Conservation (phyloP, 176 grass and related monocot species). For the Bromus sterilis region DNA sequence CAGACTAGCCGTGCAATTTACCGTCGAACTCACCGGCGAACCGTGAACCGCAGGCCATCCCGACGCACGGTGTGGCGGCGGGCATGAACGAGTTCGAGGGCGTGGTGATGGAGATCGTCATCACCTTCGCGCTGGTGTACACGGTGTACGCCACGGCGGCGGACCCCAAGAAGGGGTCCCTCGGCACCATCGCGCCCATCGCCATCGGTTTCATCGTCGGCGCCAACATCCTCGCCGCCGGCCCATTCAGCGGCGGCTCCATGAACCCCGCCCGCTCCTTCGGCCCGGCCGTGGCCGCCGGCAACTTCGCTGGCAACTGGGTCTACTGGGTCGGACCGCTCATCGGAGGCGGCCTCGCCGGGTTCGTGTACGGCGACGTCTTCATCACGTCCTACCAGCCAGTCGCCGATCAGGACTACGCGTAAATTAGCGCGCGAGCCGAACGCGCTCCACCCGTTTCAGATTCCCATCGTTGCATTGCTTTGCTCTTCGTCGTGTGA, state of each 20-base stretch:
- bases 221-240: slow-evolving; percentile 90
- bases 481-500: slow-evolving; percentile 8
- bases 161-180: slow-evolving; percentile 85
- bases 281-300: slow-evolving; percentile 68
- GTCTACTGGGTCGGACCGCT: slow-evolving; percentile 96
- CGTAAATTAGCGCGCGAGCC: neutral
- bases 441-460: neutral
- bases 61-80: slow-evolving; percentile 57
- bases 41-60: slow-evolving; percentile 54
- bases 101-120: slow-evolving; percentile 79
- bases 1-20: neutral
- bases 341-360: slow-evolving; percentile 73
- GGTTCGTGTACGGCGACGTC: slow-evolving; percentile 74
- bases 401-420: slow-evolving; percentile 54
- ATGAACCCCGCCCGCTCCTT: slow-evolving; percentile 98
- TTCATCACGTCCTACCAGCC: slow-evolving; percentile 73
- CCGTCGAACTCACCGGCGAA: neutral
- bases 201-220: slow-evolving; percentile 99
- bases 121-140: slow-evolving; percentile 96
- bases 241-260: slow-evolving; percentile 90
- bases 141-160: slow-evolving; percentile 93
- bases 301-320: slow-evolving; percentile 82
- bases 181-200: slow-evolving; percentile 85
- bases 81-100: slow-evolving; percentile 71
- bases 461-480: neutral